Evolutionary conservation across 2,329 filamentous ascomycete species (phyloP).

Genomic region (Phyllosticta citribraziliensis): DNA sequence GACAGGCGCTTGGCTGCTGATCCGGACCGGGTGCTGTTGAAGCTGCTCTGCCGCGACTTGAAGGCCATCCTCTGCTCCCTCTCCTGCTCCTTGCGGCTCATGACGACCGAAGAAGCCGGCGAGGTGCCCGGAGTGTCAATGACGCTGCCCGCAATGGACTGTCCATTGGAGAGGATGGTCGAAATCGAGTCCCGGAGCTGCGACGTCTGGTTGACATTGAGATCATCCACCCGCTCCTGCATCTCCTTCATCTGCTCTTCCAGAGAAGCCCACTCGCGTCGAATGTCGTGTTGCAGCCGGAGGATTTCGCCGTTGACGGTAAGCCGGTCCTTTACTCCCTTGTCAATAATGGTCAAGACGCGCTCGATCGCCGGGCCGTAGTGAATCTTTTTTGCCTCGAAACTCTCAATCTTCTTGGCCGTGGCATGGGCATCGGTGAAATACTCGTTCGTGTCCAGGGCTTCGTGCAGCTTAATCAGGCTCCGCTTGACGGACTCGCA

Average conservation of each 20-base stretch:
- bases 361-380: conserved; percentile 90
- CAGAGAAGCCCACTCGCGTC: conserved; percentile 67
- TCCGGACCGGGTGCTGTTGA: conserved; percentile 32
- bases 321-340: conserved; percentile 87
- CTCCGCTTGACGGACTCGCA: conserved; percentile 89
- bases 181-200: conserved; percentile 87
- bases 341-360: conserved; percentile 85
- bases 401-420: conserved; percentile 79
- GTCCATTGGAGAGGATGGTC: conserved; percentile 77
- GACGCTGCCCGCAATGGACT: conserved; percentile 59
- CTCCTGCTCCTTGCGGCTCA: conserved; percentile 42
- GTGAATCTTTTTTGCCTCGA: conserved; percentile 88
- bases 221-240: conserved; percentile 64
- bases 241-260: conserved; percentile 69
- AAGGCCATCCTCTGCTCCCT: conserved; percentile 32
- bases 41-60: conserved; percentile 39
- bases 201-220: conserved; percentile 52
- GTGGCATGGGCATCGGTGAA: conserved; percentile 51
- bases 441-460: conserved; percentile 51
- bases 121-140: conserved; percentile 53
- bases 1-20: conserved; percentile 38
- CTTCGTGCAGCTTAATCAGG: conserved; percentile 69
- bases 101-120: conserved; percentile 55
- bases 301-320: conserved; percentile 95
- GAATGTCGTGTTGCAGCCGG: conserved; percentile 74